These are phyloP conservation scores for Cyclocybe aegerita DNA, from an alignment of 768 basidiomycete genomes.

Conservation along the genomic window DNA sequence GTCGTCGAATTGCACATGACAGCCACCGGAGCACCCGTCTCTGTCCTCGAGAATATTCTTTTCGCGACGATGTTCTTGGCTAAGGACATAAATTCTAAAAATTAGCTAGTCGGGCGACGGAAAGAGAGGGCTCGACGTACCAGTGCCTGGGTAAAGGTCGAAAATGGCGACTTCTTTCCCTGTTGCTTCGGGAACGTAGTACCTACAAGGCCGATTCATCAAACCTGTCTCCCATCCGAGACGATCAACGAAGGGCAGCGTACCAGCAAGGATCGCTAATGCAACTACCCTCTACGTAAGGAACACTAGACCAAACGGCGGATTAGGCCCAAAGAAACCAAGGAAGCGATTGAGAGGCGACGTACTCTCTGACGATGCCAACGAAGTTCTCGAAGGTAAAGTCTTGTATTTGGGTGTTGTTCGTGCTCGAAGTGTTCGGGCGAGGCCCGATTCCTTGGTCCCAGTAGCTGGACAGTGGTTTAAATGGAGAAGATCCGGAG, in stretches of 20 bases:
- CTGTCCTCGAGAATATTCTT: constrained; percentile 44
- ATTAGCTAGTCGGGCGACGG: neutral
- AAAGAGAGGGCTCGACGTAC: constrained; percentile 25
- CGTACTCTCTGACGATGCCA: constrained; percentile 51
- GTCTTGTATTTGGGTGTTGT: constrained; percentile 56
- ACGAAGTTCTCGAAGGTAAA: constrained; percentile 55
- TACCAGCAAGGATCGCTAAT: constrained; percentile 61
- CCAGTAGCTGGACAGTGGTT: constrained; percentile 47
- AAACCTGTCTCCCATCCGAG: neutral
- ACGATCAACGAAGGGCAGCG: neutral
- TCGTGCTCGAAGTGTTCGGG: constrained; percentile 42
- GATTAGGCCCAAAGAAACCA: neutral
- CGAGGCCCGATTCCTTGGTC: constrained; percentile 50
- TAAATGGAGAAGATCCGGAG: neutral
- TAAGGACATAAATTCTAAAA: constrained; percentile 14
- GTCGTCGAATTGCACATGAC: constrained; percentile 57
- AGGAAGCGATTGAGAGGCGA: neutral
- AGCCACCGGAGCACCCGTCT: constrained; percentile 38
- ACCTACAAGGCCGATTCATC: constrained; percentile 21
- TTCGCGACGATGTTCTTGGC: constrained; percentile 51
- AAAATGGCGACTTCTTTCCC: constrained; percentile 60
- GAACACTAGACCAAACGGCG: constrained; percentile 23
- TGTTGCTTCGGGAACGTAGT: constrained; percentile 50
- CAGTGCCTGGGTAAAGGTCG: constrained; percentile 56
- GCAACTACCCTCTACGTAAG: constrained; percentile 59